Base-by-base conservation (phyloP, 495 filamentous ascomycete species). In the Talaromyces wortmannii region DNA sequence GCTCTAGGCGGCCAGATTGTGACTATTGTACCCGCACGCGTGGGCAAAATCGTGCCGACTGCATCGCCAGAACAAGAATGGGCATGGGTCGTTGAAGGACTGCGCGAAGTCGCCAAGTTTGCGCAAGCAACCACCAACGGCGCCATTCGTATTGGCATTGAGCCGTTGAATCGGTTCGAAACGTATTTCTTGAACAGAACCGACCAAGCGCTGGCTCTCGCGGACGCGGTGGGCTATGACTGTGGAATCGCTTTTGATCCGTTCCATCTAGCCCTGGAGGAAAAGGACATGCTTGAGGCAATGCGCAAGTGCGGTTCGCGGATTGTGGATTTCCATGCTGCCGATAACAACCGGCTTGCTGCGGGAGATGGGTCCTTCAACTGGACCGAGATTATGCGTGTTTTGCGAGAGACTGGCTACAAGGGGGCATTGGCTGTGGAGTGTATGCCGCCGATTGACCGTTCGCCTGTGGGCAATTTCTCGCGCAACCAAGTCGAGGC, bases 131-230 rank as follows among this genome's bases (percentile, higher is more conserved):
- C 56, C 47, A 52, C 4, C 15, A 17, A 23, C 15, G 31, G 4
- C n/a, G n/a, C n/a, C n/a, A 45, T 66, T 18, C 55, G 55, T 0
- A 45, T 66, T 15, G 63, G 59, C 1, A 29, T 66, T 11, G 63
- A 66, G 36, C 63, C 63, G 15, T 55, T 66, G 18, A 66, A 66
- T 48, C 52, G 62, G 23, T 64, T 66, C 48, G 62, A 66, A 53
- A 64, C 63, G 12, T 62, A 64, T 42, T 46, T 67, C 31, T 50
- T 65, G 16, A 65, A 59, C 42, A 58, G 61, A 7, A 59, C 42
- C 13, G 61, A 63, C 13, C 62, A 65, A 32, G 51, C 57, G 16
- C 50, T 66, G 12, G 55, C 59, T 31, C 55, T 65, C 6, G 57
- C 61, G 32, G 50, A 64, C 5, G 60, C 60, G 31, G 62, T 54